Percentiles rank a stretch among this genome's conserved stretches.
Evolutionary conservation across 1,139 yeast species (phyloP).

Genomic region (Pichia norvegensis): DNA sequence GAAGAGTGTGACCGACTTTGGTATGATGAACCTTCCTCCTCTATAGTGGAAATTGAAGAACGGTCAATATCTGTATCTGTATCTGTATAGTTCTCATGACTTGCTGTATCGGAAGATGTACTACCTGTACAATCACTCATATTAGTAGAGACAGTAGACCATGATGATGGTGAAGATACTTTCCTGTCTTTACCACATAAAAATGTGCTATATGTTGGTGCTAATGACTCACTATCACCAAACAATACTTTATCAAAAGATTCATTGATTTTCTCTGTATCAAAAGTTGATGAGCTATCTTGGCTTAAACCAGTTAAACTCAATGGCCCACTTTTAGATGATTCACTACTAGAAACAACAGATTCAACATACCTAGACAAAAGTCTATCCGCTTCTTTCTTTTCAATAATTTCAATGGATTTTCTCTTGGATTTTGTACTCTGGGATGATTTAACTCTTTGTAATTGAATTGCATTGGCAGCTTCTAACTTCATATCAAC

Average conservation of each 20-base stretch:
- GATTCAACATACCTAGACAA: constrained; percentile 17
- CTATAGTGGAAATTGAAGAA: constrained; percentile 9
- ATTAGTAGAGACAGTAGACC: neutral
- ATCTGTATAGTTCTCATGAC: neutral
- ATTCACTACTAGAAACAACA: constrained; percentile 2
- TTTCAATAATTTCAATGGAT: constrained; percentile 13
- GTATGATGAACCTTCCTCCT: constrained; percentile 14
- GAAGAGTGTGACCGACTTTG: neutral
- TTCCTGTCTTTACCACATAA: neutral
- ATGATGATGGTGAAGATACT: neutral
- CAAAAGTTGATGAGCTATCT: neutral
- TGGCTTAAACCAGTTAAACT: neutral
- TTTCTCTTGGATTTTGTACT: constrained; percentile 1
- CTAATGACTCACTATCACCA: neutral
- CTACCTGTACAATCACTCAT: neutral
- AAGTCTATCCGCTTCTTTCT: constrained; percentile 16
- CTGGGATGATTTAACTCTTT: constrained; percentile 8
- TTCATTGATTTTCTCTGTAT: neutral
- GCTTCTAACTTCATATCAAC: constrained; percentile 26
- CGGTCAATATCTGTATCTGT: neutral
- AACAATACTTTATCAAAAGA: neutral
- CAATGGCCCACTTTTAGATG: neutral
- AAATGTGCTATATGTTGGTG: neutral
- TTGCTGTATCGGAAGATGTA: neutral
- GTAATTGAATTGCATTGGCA: constrained; percentile 7